phyloP scores from a whole-genome alignment of 2,329 filamentous ascomycete genomes.

The Aspergillus sp. region DNA sequence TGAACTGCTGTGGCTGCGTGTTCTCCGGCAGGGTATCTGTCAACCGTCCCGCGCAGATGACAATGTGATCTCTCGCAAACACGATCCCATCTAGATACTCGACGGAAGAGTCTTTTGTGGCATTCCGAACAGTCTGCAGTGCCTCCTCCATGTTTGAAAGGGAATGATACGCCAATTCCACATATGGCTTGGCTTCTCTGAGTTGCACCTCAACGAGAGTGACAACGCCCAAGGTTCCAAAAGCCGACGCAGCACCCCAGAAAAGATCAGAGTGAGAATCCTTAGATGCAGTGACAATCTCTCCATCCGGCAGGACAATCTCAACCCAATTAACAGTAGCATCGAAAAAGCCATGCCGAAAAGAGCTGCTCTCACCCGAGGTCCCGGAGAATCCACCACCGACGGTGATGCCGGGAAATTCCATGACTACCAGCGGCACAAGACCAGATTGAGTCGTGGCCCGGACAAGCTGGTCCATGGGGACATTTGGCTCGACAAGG shows the following conservation, averaged over 20 bases:
- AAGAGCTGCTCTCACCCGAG: slow-evolving; percentile 63
- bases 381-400: slow-evolving; percentile 65
- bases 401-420: slow-evolving; percentile 65
- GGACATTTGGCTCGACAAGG: slow-evolving; percentile 66
- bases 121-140: slow-evolving; percentile 45
- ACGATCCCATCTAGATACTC: slow-evolving; percentile 69
- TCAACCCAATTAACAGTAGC: slow-evolving; percentile 58
- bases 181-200: slow-evolving; percentile 50
- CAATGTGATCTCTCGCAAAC: slow-evolving; percentile 51
- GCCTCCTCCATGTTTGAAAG: slow-evolving; percentile 47
- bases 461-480: slow-evolving; percentile 61
- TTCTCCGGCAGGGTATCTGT: slow-evolving; percentile 41
- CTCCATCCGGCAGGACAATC: slow-evolving; percentile 58
- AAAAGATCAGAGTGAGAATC: slow-evolving; percentile 52
- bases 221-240: slow-evolving; percentile 58
- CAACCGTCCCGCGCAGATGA: slow-evolving; percentile 59
- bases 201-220: slow-evolving; percentile 59
- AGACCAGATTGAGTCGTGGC: slow-evolving; percentile 53
- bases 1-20: slow-evolving; percentile 44
- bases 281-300: slow-evolving; percentile 46
- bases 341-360: slow-evolving; percentile 63
- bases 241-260: slow-evolving; percentile 54
- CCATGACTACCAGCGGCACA: slow-evolving; percentile 64
- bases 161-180: slow-evolving; percentile 60
- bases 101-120: slow-evolving; percentile 34